Evolutionary conservation across 2,329 filamentous ascomycete species (phyloP).

Genomic region (Fusarium agapanthi): DNA sequence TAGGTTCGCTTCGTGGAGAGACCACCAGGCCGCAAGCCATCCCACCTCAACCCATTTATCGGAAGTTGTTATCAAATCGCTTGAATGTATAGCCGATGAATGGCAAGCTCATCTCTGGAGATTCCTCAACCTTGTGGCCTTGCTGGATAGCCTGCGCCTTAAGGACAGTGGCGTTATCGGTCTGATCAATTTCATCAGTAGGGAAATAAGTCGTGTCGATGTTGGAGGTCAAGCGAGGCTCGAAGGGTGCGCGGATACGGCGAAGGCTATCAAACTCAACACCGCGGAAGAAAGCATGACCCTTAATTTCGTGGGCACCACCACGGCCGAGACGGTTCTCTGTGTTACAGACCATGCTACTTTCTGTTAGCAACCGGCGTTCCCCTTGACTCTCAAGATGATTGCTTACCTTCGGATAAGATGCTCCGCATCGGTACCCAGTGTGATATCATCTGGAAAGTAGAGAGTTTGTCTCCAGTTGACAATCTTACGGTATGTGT

Average conservation of each 20-base stretch:
- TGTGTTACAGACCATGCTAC: conserved; percentile 89
- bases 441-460: conserved; percentile 93
- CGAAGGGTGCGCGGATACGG: conserved; percentile 93
- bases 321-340: conserved; percentile 89
- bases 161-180: conserved; percentile 87
- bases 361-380: conserved; percentile 13
- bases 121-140: conserved; percentile 74
- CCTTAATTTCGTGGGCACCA: conserved; percentile 91
- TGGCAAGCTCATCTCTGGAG: conserved; percentile 93
- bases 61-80: conserved; percentile 83
- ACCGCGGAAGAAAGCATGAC: conserved; percentile 94
- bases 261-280: conserved; percentile 95
- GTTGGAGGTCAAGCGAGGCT: conserved; percentile 90
- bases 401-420: conserved; percentile 84
- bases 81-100: conserved; percentile 80
- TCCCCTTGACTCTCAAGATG: background rate
- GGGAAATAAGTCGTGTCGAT: conserved; percentile 99
- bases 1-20: conserved; percentile 1
- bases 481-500: conserved; percentile 99
- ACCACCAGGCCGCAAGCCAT: background rate
- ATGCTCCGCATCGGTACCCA: conserved; percentile 89
- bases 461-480: conserved; percentile 97
- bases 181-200: conserved; percentile 97
- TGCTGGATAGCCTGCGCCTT: conserved; percentile 82
- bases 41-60: conserved; percentile 47